Evolutionary conservation across 2,329 filamentous ascomycete genomes (phyloP).

Genomic region (Fusarium newnesense): DNA sequence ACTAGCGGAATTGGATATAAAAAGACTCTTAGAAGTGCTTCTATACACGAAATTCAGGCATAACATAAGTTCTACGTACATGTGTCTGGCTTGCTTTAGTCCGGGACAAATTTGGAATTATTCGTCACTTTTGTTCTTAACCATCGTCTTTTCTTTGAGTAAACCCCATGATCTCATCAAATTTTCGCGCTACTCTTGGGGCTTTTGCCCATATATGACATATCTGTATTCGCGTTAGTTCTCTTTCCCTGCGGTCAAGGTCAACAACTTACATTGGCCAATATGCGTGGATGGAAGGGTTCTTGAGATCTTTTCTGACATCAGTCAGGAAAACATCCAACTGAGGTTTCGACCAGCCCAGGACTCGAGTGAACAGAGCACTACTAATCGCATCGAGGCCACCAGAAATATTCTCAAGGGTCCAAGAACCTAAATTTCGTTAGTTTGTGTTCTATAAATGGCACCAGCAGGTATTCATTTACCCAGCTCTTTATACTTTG

Average conservation of each 20-base stretch:
- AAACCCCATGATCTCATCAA: background rate
- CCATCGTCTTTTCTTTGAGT: background rate
- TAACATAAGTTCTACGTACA: background rate
- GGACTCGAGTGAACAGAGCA: conserved; percentile 41
- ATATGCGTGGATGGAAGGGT: conserved; percentile 44
- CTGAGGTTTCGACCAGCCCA: conserved; percentile 42
- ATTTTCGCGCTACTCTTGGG: background rate
- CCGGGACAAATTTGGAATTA: background rate
- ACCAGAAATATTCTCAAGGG: conserved; percentile 29
- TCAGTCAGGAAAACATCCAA: conserved; percentile 38
- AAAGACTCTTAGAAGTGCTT: too few species aligned
- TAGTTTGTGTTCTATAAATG: background rate
- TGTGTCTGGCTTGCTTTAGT: background rate
- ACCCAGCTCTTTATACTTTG: conserved; percentile 61
- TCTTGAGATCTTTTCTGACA: conserved; percentile 41
- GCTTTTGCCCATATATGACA: conserved; percentile 9
- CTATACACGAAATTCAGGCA: background rate
- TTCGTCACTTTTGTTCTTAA: background rate
- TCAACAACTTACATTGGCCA: conserved; percentile 35
- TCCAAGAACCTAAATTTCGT: conserved; percentile 13
- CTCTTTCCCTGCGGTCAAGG: fast-evolving
- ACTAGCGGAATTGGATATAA: too few species aligned
- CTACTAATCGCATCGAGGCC: conserved; percentile 42
- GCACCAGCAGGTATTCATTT: too few species aligned
- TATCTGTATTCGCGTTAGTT: background rate